Conservation (phyloP, 306 rosid genomes). For the Mucuna pruriens region DNA sequence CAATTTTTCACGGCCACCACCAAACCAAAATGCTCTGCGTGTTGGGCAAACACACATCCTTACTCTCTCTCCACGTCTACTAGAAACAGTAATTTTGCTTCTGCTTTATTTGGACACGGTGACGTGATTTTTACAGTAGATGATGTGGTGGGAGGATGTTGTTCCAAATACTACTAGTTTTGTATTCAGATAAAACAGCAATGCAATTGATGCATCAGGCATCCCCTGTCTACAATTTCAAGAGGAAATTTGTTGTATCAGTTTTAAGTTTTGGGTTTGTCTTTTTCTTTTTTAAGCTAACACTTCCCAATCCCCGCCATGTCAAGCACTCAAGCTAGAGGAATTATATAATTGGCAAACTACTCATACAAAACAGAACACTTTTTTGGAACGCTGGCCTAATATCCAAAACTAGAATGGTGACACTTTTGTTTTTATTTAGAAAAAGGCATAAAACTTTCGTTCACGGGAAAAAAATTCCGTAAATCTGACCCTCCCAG, state of each 20-base stretch:
- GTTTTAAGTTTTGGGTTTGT: background rate
- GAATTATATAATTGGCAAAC: background rate
- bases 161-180: too few relatives aligned
- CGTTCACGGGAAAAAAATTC: background rate
- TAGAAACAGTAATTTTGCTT: too few relatives aligned
- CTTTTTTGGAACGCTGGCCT: too few relatives aligned
- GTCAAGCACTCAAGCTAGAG: background rate
- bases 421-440: too few relatives aligned
- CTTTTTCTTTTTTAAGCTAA: background rate
- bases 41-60: too few relatives aligned
- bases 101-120: too few relatives aligned
- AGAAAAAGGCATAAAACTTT: background rate
- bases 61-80: too few relatives aligned
- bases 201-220: background rate
- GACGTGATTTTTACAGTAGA: too few relatives aligned
- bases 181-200: background rate
- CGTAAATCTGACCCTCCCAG: background rate
- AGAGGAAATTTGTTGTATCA: background rate
- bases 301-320: background rate
- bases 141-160: too few relatives aligned
- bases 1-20: too few relatives aligned
- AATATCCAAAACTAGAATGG: too few relatives aligned
- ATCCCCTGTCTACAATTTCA: background rate
- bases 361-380: background rate
- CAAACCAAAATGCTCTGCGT: too few relatives aligned